Base-by-base conservation (phyloP, 1,139 yeast species). In the Yamadazyma taylorii region DNA sequence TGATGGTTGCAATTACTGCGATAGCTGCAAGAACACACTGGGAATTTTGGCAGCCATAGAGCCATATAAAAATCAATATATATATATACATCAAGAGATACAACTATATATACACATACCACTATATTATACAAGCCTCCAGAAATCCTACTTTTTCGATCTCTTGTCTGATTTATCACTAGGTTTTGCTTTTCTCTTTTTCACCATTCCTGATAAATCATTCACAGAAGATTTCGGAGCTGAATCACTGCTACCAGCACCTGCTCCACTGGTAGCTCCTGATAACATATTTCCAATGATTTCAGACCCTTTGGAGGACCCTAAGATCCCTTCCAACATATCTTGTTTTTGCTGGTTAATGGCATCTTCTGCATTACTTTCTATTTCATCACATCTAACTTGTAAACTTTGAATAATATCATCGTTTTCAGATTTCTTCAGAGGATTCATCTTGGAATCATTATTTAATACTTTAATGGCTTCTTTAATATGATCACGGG, bases 401-500 rank as follows among this genome's bases (percentile, higher is more conserved):
- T 71, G 66, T 58, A 82, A 68, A 43, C 81, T 87, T 33, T 63
- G 63, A 17, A 80, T 56, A 42, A 81, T 60, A 23, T 73, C 82
- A 2, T 66, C 61, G 43, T 79, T 81, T 8, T 73, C 73, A 17
- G 61, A 64, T 14, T 47, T 47, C 23, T 60, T 61, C 24, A 68
- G 63, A 0, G 53, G 51, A 41, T 63, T 67, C 13, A 32, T 34
- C 5, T 41, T 42, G 24, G 53, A 55, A 46, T 81, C 69, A 30
- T 55, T 55, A 51, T 78, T 69, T 24, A 86, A 79, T 11, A 85
- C 73, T 21, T 73, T 75, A 16, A 87, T 71, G 1, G 96, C 88
- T 36, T 63, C 56, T 39, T 69, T 61, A 67, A 83, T 72, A 41
- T 83, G 80, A 24, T 67, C 66, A 5, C 81, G 76, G 0, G 94